Evolutionary conservation across 345 rosid genomes (phyloP), one percentile per base, ranked within the genome.

Genomic region (Arabis alpina): DNA sequence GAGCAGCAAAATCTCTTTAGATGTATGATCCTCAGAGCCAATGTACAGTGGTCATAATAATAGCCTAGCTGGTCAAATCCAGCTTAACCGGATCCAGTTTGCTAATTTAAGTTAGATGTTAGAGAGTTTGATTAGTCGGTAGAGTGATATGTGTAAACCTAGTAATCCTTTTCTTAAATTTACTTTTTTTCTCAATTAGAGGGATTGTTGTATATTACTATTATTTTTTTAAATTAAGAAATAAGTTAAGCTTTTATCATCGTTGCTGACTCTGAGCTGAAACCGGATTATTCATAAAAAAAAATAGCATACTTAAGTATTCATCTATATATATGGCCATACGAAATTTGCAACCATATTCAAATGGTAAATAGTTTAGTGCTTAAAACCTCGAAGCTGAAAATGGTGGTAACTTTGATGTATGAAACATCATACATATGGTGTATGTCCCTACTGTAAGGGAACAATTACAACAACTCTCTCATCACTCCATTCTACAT

Each of bases 21-120:
- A 25, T 60, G 53, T 51, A 19, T 19, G 23, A 24, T 70, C 32
- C 49, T 72, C 57, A 54, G 54, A 54, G 41, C 24, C 53, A 57
- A 23, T 73, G 72, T 66, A 66, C 58, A 73, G 61, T 61, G 40
- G 44, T 43, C 60, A 9, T 30, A 30, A 19, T 42, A 41, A 19
- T 65, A 49, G 60, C 60, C 44, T 39, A 73, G 52, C 71, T 40
- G 64, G 41, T 36, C 56, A 72, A 72, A 15, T 64, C 45, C 66
- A 12, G 39, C 53, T 56, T 27, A 73, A 28, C 77, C 57, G 44
- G 43, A 39, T 73, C 59, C 54, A 60, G 53, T 56, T 64, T 56
- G 72, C 23, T 57, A 58, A 50, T 73, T 50, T 10, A 30, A 58
- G 61, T 50, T 64, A 49, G 51, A 65, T 56, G 53, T 48, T 73